A percentile compares a stretch with the other conserved stretches of the same genome.
phyloP scores from a whole-genome alignment of 352 stramenopile genomes.

The Pythium aquatile region DNA sequence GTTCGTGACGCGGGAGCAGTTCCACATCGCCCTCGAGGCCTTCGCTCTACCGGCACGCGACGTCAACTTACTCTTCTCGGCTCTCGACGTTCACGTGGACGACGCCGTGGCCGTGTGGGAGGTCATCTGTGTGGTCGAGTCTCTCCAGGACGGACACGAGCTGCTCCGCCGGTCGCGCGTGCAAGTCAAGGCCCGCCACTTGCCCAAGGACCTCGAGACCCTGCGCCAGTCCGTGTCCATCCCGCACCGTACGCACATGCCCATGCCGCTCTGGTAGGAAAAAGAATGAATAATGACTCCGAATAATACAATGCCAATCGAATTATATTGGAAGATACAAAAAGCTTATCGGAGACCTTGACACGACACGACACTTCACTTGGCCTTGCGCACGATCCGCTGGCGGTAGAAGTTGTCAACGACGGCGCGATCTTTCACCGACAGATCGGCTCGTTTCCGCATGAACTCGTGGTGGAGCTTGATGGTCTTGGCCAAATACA shows the following conservation, averaged over 20 bases:
- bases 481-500: constrained; percentile 72
- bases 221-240: constrained; percentile 32
- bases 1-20: constrained; percentile 51
- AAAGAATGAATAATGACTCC: neutral
- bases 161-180: constrained; percentile 45
- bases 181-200: constrained; percentile 37
- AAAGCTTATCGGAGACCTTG: neutral
- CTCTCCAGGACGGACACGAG: constrained; percentile 46
- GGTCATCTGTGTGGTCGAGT: constrained; percentile 41
- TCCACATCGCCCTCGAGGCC: constrained; percentile 55
- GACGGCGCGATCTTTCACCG: constrained; percentile 29
- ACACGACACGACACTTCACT: constrained; percentile 27
- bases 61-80: constrained; percentile 64
- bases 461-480: constrained; percentile 56
- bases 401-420: constrained; percentile 84
- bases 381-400: constrained; percentile 61
- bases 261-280: constrained; percentile 8
- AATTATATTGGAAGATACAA: too few relatives aligned
- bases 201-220: constrained; percentile 39
- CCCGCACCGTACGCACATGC: constrained; percentile 20
- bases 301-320: too few relatives aligned
- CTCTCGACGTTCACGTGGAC: constrained; percentile 50
- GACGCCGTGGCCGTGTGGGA: constrained; percentile 52
- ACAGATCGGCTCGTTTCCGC: constrained; percentile 27
- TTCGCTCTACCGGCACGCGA: constrained; percentile 44